Conservation (phyloP, 176 grass and related monocot genomes). For the Stipa capillata region DNA sequence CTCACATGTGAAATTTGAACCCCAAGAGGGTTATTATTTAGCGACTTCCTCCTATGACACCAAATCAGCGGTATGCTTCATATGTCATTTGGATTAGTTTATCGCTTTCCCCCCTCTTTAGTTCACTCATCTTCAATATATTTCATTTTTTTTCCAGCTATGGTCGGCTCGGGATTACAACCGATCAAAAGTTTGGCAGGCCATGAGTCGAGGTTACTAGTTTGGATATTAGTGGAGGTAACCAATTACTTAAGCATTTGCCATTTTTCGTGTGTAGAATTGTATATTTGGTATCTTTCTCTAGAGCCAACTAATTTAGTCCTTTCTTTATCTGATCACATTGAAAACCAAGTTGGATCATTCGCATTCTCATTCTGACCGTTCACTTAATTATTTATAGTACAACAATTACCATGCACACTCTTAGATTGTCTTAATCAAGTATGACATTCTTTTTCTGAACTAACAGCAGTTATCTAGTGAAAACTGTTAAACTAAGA, state of each 20-base stretch:
- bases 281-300: constrained; percentile 4
- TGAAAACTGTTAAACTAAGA: neutral
- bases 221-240: constrained; percentile 89
- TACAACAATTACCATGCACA: neutral
- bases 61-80: constrained; percentile 50
- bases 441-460: neutral
- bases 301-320: neutral
- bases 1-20: constrained; percentile 86
- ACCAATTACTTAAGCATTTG: neutral
- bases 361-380: neutral
- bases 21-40: constrained; percentile 72
- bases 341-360: neutral
- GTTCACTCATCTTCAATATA: neutral
- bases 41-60: constrained; percentile 77
- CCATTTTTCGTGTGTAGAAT: neutral
- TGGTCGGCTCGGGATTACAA: constrained; percentile 81
- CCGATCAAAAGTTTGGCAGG: constrained; percentile 63
- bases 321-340: neutral
- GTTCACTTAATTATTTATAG: neutral
- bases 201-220: constrained; percentile 71
- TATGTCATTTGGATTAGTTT: neutral
- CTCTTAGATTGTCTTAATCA: neutral
- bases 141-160: constrained; percentile 39
- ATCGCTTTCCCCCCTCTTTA: neutral
- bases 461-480: neutral